Evolutionary conservation across 805 yeast genomes (phyloP).

Genomic region (Dipodascopsis tothii): DNA sequence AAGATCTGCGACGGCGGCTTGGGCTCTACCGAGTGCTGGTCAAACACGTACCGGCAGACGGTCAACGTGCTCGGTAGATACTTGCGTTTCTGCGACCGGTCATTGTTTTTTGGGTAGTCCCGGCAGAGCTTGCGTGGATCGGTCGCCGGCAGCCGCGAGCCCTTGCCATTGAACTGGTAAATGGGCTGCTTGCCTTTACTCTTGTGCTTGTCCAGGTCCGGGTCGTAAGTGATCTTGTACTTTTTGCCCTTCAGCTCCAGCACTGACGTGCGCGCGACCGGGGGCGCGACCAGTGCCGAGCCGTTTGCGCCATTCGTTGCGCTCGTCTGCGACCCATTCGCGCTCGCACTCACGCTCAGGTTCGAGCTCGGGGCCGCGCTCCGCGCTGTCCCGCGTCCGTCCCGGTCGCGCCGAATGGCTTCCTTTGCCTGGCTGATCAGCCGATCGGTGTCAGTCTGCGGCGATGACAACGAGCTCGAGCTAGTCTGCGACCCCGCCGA

Average conservation of each 20-base stretch:
- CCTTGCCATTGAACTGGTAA: constrained; percentile 29
- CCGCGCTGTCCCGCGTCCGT: too few relatives aligned
- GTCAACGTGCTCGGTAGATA: constrained; percentile 21
- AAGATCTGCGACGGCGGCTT: constrained; percentile 65
- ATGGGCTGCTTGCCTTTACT: constrained; percentile 34
- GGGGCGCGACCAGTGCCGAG: too few relatives aligned
- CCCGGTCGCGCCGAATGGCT: too few relatives aligned
- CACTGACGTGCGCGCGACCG: constrained; percentile 2
- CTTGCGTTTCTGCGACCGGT: constrained; percentile 21
- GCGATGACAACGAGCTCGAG: constrained; percentile 3
- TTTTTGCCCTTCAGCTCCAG: constrained; percentile 27
- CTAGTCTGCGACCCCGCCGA: constrained; percentile 1
- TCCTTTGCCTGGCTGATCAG: constrained; percentile 3
- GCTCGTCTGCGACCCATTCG: too few relatives aligned
- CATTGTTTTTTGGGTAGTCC: constrained; percentile 20
- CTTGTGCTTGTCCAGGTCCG: constrained; percentile 41
- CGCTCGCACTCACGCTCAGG: too few relatives aligned
- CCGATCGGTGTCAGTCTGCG: constrained; percentile 4
- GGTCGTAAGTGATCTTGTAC: constrained; percentile 47
- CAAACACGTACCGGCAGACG: constrained; percentile 42
- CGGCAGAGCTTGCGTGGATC: constrained; percentile 15
- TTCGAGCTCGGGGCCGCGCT: too few relatives aligned
- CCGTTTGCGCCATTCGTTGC: too few relatives aligned
- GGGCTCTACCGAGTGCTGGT: constrained; percentile 65
- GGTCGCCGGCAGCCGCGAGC: constrained; percentile 1